Base-by-base conservation (phyloP, 352 stramenopile species). In the Blastocystis sp. region DNA sequence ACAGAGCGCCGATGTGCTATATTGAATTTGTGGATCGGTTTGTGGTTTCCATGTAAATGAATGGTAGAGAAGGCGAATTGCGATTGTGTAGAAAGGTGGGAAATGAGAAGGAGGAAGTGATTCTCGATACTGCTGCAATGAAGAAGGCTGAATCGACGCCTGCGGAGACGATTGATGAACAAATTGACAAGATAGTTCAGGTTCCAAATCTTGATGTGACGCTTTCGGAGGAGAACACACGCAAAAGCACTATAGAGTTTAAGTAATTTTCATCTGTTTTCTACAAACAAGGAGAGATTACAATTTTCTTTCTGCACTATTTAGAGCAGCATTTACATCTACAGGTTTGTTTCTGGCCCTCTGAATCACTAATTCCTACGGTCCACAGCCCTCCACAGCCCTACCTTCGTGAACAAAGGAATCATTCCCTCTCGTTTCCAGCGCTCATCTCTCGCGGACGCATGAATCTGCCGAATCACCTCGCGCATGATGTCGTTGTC, bases 21-120 rank as follows among this genome's bases (percentile, higher is more conserved):
- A 96, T 96, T 91, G 94, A 96, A 93, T 96, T 95, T 91, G 92
- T 96, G 68, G 94, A 96, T 90, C 92, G 94, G 93, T 96, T 34
- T 43, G 11, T 39, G 11, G 37, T 20, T 39, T 2, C 7, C n/a
- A 87, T 13, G 16, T 37, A 76, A 1, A 79, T 7, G 20, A 24
- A 54, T 9, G 7, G 24, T 73, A 87, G 55, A 39, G 55, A 87
- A 30, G 68, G 68, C 5, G 68, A 79, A 41, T 59, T 79, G 37
- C 68, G 68, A 16, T 37, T 62, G n/a, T 79, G 34, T 39, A 56
- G 41, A n/a, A 81, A 81, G 16, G 81, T 89, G 30, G 63, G 63
- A 24, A 89, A 88, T 55, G 50, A 87, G 37, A 87, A 87, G 37
- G 64, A 65, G 63, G 81, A 90, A 41, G 62, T 89, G 68, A 73